A percentile compares a stretch with the other conserved stretches of the same genome.
These are phyloP conservation scores for Adansonia grandidieri DNA, from an alignment of 441 rosid genomes.

Conservation along the genomic window DNA sequence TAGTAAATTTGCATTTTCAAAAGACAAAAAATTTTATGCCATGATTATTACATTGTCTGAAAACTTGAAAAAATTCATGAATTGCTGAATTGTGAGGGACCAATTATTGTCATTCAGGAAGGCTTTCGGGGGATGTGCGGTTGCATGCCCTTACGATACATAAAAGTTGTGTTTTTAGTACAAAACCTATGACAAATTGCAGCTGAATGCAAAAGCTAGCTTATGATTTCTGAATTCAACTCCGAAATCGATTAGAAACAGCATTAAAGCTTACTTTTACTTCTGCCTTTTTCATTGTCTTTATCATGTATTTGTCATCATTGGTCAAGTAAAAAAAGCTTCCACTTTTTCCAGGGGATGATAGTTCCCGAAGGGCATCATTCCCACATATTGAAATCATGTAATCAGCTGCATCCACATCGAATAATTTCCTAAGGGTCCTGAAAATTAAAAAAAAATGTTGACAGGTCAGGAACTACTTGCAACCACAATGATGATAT, in stretches of 20 bases:
- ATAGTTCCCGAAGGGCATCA: slow-evolving; percentile 95
- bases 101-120: not conserved
- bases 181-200: not conserved
- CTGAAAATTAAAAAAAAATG: slow-evolving; percentile 44
- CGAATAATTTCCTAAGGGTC: slow-evolving; percentile 91
- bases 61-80: not conserved
- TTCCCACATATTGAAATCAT: slow-evolving; percentile 96
- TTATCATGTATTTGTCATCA: slow-evolving; percentile 96
- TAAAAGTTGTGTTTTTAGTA: slow-evolving; percentile 2
- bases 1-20: not conserved
- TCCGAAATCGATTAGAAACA: not conserved
- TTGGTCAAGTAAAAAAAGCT: slow-evolving; percentile 92
- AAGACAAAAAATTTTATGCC: not conserved
- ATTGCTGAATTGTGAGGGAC: not conserved
- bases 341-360: slow-evolving; percentile 99
- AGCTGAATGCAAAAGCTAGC: not conserved
- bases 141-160: not conserved
- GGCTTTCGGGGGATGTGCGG: not conserved
- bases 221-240: slow-evolving; percentile 15
- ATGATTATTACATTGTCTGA: slow-evolving; percentile 15
- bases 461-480: slow-evolving; percentile 1
- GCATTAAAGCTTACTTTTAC: slow-evolving; percentile 63
- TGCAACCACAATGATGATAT: not conserved
- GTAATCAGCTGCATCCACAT: slow-evolving; percentile 94
- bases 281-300: slow-evolving; percentile 99